phyloP scores from a whole-genome alignment of 2,329 filamentous ascomycete species.

The Xylariales sp. region DNA sequence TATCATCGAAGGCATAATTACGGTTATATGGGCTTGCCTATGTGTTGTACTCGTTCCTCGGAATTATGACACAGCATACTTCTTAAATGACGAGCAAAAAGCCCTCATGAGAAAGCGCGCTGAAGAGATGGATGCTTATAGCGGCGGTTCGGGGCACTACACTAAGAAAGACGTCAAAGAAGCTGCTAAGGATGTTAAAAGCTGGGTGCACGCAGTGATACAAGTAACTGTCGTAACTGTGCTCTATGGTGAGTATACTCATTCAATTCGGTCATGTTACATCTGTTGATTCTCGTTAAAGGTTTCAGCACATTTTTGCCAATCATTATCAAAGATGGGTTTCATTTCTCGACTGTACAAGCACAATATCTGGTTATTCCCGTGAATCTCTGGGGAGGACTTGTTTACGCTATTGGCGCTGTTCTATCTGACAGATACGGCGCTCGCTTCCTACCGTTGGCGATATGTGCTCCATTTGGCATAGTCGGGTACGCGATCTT shows the following conservation, averaged over 20 bases:
- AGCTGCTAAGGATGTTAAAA: constrained; percentile 45
- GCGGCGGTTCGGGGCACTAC: constrained; percentile 43
- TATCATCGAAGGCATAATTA: constrained; percentile 43
- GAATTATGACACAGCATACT: constrained; percentile 41
- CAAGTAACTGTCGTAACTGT: constrained; percentile 56
- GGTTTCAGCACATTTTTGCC: constrained; percentile 56
- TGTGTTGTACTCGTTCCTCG: constrained; percentile 37
- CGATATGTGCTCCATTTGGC: constrained; percentile 48
- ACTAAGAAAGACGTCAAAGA: constrained; percentile 41
- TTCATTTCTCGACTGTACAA: constrained; percentile 54
- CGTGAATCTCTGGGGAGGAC: constrained; percentile 55
- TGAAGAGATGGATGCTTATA: constrained; percentile 43
- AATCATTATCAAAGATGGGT: constrained; percentile 55
- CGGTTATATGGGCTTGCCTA: constrained; percentile 34
- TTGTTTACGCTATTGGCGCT: constrained; percentile 55
- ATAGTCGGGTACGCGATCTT: constrained; percentile 46
- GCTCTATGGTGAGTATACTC: constrained; percentile 46
- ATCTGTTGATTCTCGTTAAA: constrained; percentile 10
- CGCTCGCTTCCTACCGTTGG: constrained; percentile 52
- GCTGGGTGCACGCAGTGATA: constrained; percentile 48
- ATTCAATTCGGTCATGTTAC: not conserved
- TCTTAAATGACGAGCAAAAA: constrained; percentile 39
- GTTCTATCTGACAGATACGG: constrained; percentile 53
- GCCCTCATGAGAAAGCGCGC: constrained; percentile 40
- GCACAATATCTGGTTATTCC: constrained; percentile 55